phyloP scores from a whole-genome alignment of 2,329 filamentous ascomycete species.

The Metarhizium album region DNA sequence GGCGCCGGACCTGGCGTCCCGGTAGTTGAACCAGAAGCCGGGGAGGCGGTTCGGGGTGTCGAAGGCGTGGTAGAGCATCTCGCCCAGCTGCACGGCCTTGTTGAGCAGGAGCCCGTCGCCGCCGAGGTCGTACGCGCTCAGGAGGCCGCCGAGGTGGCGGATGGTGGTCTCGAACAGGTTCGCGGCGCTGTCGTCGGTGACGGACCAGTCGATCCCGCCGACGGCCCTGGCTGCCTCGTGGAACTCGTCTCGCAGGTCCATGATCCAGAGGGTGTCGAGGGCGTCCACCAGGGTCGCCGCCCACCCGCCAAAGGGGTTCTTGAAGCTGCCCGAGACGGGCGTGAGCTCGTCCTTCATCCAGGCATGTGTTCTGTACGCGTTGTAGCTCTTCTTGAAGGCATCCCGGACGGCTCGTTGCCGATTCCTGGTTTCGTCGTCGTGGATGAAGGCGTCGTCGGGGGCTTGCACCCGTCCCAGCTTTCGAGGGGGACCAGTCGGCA shows the following conservation, averaged over 20 bases:
- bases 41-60: constrained; percentile 41
- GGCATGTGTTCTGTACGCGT: constrained; percentile 38
- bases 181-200: constrained; percentile 29
- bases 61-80: constrained; percentile 42
- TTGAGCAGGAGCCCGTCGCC: constrained; percentile 28
- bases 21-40: constrained; percentile 17
- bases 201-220: constrained; percentile 38
- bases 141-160: constrained; percentile 39
- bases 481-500: constrained; percentile 17
- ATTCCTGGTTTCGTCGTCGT: constrained; percentile 12
- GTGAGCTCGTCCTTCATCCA: constrained; percentile 42
- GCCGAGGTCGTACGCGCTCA: constrained; percentile 40
- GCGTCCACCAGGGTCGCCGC: constrained; percentile 49
- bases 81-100: constrained; percentile 39
- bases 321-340: constrained; percentile 34
- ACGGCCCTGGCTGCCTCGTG: constrained; percentile 38
- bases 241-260: constrained; percentile 48
- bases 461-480: constrained; percentile 22
- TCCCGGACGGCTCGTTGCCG: constrained; percentile 28
- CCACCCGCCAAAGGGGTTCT: constrained; percentile 41
- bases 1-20: constrained; percentile 14
- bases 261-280: constrained; percentile 51
- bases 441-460: constrained; percentile 12
- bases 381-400: constrained; percentile 34
- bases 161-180: constrained; percentile 45